Evolutionary conservation across 2,329 filamentous ascomycete genomes (phyloP).

Genomic region (Sporothrix mexicana): DNA sequence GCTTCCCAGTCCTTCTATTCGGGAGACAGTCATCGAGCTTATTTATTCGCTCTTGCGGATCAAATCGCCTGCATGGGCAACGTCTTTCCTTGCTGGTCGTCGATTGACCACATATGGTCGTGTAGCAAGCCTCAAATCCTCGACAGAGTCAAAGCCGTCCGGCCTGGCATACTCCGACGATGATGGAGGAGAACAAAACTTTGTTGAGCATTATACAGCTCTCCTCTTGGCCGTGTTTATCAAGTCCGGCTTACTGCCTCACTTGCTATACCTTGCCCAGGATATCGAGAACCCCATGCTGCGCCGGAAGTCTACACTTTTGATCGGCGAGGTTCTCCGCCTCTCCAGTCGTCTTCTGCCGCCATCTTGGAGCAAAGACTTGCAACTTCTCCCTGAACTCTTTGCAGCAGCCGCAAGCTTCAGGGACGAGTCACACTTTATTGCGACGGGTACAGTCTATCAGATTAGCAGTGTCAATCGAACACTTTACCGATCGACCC

Average conservation of each 20-base stretch:
- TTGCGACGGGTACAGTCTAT: conserved; percentile 89
- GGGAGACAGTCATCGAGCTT: conserved; percentile 85
- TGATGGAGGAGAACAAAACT: conserved; percentile 74
- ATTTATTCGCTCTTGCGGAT: conserved; percentile 82
- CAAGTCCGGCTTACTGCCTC: conserved; percentile 73
- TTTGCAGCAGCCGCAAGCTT: conserved; percentile 78
- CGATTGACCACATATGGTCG: conserved; percentile 95
- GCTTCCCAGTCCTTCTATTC: conserved; percentile 60
- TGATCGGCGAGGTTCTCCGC: conserved; percentile 90
- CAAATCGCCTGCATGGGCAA: conserved; percentile 93
- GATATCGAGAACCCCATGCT: conserved; percentile 71
- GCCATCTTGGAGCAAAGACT: conserved; percentile 76
- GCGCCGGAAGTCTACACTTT: conserved; percentile 85
- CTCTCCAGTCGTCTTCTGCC: conserved; percentile 86
- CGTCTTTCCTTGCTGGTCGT: conserved; percentile 90
- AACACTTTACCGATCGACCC: conserved; percentile 81
- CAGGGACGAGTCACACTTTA: conserved; percentile 72
- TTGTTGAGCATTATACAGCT: conserved; percentile 93
- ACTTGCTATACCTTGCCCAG: conserved; percentile 68
- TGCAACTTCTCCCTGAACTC: conserved; percentile 87
- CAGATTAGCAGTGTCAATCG: conserved; percentile 97
- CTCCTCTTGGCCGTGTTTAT: conserved; percentile 85
- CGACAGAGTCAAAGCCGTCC: conserved; percentile 49
- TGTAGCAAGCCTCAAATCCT: conserved; percentile 78
- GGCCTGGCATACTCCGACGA: conserved; percentile 64